Evolutionary conservation across 192 early-diverging fungal genomes (phyloP), one percentile per base, ranked within the genome.

Genomic region (Backusella westeae): DNA sequence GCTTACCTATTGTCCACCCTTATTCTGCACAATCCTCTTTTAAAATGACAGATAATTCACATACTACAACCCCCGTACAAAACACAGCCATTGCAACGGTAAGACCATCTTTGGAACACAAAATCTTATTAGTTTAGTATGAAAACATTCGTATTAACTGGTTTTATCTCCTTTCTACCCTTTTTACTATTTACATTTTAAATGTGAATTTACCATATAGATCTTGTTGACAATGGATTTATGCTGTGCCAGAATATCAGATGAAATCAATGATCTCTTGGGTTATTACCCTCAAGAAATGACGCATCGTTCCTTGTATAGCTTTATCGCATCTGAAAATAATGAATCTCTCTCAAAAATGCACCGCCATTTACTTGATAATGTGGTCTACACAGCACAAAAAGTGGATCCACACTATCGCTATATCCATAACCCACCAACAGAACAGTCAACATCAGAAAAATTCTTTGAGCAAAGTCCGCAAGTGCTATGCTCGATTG

Each of bases 241-340:
- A 49, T 75, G 83, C 46, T 88, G 85, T 42, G 85, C 87, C 4
- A 78, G 82, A 52, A 82, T 85, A 36, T 86, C 85, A 19, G 85
- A 88, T 73, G 87, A 88, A 53, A 83, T 80, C 0, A 75, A 81
- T 35, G 82, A 75, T 8, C 71, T 85, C n/a, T 78, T 84, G 76
- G 87, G 84, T 23, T 88, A 83, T 69, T 86, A 88, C 66, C 84
- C 87, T 6, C 78, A 80, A 49, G 85, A 88, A 65, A 78, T 88
- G 44, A 73, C 82, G 7, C 82, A 88, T 76, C 82, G 84, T 67
- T 76, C 87, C 0, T 72, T 88, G 29, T 82, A 84, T 72, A 71
- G 74, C 0, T 84, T 86, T 56, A 21, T 87, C 38, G 67, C 83
- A 4, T 71, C 26, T 26, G 73, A 82, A 32, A 78, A 82, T 56